These are phyloP conservation scores for Ceratocystis papillata DNA, from an alignment of 2,329 filamentous ascomycete genomes.

Conservation along the genomic window DNA sequence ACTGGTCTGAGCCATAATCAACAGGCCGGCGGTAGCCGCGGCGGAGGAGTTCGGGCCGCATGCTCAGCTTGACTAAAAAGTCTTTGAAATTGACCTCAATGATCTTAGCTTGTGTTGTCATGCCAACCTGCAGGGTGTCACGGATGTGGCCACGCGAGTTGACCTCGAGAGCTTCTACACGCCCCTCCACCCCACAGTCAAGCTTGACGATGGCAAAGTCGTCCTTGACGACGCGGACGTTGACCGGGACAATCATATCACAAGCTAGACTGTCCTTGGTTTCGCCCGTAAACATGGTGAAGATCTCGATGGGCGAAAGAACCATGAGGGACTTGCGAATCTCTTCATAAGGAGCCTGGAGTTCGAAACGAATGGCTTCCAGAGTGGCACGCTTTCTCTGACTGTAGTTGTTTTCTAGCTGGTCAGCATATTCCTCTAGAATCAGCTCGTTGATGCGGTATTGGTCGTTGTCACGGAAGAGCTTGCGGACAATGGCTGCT, in stretches of 20 bases:
- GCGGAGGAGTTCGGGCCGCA: conserved; percentile 61
- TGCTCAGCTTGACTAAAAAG: conserved; percentile 70
- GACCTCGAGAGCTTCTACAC: conserved; percentile 72
- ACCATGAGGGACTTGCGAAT: conserved; percentile 67
- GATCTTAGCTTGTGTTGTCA: conserved; percentile 81
- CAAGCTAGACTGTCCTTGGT: conserved; percentile 71
- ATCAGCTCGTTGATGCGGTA: conserved; percentile 95
- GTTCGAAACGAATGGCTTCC: conserved; percentile 88
- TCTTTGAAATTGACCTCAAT: conserved; percentile 77
- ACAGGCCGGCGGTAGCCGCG: conserved; percentile 58
- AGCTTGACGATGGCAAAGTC: conserved; percentile 90
- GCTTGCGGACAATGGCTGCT: conserved; percentile 81
- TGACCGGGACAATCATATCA: conserved; percentile 86
- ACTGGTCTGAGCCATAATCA: conserved; percentile 67
- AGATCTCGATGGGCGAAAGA: conserved; percentile 66
- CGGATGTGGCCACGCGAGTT: conserved; percentile 61
- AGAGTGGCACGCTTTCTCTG: conserved; percentile 91
- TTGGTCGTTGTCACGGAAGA: conserved; percentile 88
- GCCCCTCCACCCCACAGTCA: conserved; percentile 86
- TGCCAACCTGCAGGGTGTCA: conserved; percentile 63
- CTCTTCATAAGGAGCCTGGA: conserved; percentile 90
- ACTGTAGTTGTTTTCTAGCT: conserved; percentile 84
- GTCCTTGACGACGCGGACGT: conserved; percentile 76
- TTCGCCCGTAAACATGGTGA: conserved; percentile 94
- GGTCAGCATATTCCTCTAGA: conserved; percentile 91